Base-by-base conservation (phyloP, 2,329 filamentous ascomycete species). In the Fusarium decemcellulare region DNA sequence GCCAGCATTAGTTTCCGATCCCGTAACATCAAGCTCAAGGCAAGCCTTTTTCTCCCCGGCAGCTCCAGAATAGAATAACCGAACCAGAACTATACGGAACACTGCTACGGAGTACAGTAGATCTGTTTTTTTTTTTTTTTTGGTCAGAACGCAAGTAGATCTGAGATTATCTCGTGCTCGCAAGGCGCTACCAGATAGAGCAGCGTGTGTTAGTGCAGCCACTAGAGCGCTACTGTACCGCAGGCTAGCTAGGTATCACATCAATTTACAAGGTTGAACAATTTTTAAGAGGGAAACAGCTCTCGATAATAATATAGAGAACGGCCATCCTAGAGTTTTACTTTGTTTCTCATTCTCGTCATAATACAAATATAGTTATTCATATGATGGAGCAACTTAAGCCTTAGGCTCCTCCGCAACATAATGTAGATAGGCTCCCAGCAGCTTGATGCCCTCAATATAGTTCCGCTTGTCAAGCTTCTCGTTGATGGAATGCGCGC, bases 381-480 rank as follows among this genome's bases (percentile, higher is more conserved):
- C 42, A 59, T 53, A 59, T 55, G 12, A 34, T 27, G 42, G 30
- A 50, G 16, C 12, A 54, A 8, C 43, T 77, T 76, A 83, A 37
- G 55, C 59, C 67, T 79, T 90, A 40, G 93, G 90, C 87, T 99
- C 96, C 79, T 95, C 93, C 2, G 95, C 94, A 71, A 97, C 94
- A 75, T 98, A 98, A 83, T 98, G 95, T 78, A 99, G 84, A 80
- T 99, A 99, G 5, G 95, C 93, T 50, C 96, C 96, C 61, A 99
- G 83, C 68, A 99, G 83, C 89, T 99, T 99, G 75, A 93, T 98
- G 51, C 96, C 96, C 85, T 99, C 94, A 76, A 99, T 97, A 81
- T 99, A 99, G 84, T 99, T 99, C 78, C 89, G 90, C 88, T 93
- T 94, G 81, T 99, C 96, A 61, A 99, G 86, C 88, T 97, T 98